Evolutionary conservation across 1,139 yeast species (phyloP).

Genomic region (Saccharomyces hybrid): DNA sequence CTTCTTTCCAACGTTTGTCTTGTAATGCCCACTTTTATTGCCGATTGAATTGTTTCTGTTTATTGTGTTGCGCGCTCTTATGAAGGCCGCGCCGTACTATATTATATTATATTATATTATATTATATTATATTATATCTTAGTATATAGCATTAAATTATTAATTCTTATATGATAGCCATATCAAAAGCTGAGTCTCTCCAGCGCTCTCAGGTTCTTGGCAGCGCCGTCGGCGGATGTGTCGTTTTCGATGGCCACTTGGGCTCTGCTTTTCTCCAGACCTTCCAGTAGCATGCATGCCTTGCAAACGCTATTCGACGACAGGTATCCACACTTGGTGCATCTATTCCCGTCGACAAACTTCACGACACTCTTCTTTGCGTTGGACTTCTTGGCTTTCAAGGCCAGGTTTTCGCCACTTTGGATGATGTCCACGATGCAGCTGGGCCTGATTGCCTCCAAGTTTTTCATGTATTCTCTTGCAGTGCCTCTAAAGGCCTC

Average conservation of each 20-base stretch:
- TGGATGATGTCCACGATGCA: conserved; percentile 90
- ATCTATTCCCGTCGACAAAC: conserved; percentile 56
- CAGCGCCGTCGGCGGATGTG: conserved; percentile 53
- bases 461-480: conserved; percentile 77
- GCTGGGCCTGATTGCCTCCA: conserved; percentile 86
- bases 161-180: not conserved
- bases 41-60: not conserved
- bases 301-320: conserved; percentile 85
- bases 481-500: conserved; percentile 98
- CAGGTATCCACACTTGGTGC: conserved; percentile 86
- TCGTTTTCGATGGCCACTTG: conserved; percentile 48
- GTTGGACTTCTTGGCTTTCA: conserved; percentile 48
- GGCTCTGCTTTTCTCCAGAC: conserved; percentile 70
- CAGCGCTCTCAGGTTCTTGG: conserved; percentile 54
- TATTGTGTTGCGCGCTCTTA: conserved; percentile 1
- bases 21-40: not conserved
- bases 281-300: conserved; percentile 84
- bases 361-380: conserved; percentile 9
- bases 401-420: conserved; percentile 80
- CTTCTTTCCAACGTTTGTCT: not conserved
- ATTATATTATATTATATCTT: not conserved
- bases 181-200: conserved; percentile 55
- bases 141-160: not conserved
- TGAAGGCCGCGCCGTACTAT: not conserved
- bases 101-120: not conserved